phyloP scores from a whole-genome alignment of 2,329 filamentous ascomycete species.

The Penicillium verrucosum region DNA sequence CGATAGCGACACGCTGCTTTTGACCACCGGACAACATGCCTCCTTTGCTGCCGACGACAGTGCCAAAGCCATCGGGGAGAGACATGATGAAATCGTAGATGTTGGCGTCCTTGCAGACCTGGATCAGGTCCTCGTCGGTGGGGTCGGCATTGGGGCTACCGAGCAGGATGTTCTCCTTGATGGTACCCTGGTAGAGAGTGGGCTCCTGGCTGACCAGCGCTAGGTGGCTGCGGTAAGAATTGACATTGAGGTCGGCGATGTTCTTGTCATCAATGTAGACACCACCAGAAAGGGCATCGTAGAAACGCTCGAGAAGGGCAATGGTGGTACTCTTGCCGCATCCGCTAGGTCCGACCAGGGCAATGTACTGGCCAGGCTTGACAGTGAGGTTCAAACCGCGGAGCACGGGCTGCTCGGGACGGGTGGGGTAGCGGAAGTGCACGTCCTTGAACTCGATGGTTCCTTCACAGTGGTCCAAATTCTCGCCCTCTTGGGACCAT shows the following conservation, averaged over 20 bases:
- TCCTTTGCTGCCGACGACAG: slow-evolving; percentile 82
- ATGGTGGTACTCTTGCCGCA: slow-evolving; percentile 96
- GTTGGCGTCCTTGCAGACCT: slow-evolving; percentile 84
- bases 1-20: slow-evolving; percentile 92
- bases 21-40: slow-evolving; percentile 83
- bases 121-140: slow-evolving; percentile 67
- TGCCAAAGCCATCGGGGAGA: slow-evolving; percentile 80
- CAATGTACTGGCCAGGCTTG: slow-evolving; percentile 52
- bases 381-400: slow-evolving; percentile 66
- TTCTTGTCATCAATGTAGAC: slow-evolving; percentile 81
- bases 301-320: slow-evolving; percentile 87
- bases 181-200: slow-evolving; percentile 87
- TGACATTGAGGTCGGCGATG: slow-evolving; percentile 75
- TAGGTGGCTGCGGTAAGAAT: slow-evolving; percentile 77
- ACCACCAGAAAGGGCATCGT: slow-evolving; percentile 77
- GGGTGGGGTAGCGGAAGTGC: slow-evolving; percentile 89
- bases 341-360: slow-evolving; percentile 88
- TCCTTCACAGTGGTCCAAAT: slow-evolving; percentile 64
- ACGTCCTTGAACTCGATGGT: slow-evolving; percentile 86
- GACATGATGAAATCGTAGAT: slow-evolving; percentile 90
- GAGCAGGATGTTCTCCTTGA: slow-evolving; percentile 85
- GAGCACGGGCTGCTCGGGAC: slow-evolving; percentile 87
- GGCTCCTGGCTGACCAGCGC: slow-evolving; percentile 93
- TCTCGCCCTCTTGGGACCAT: slow-evolving; percentile 69
- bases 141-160: slow-evolving; percentile 66